A percentile compares a stretch with the other conserved stretches of the same genome.
These are phyloP conservation scores for Neospora caninum DNA, from an alignment of 169 alveolate species.

Conservation along the genomic window DNA sequence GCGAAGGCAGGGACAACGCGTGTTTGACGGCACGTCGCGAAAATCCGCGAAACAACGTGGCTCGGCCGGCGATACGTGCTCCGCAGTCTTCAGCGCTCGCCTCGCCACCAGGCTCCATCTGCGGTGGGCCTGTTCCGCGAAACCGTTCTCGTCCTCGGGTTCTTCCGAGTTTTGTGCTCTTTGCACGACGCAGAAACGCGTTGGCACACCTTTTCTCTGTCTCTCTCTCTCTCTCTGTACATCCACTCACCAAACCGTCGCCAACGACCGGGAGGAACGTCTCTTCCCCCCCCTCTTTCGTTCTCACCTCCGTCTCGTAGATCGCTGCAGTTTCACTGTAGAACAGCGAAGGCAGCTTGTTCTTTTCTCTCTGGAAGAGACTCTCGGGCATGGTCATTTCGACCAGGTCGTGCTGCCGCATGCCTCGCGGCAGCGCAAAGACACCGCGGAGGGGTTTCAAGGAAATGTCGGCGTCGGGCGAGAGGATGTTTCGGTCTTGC, in stretches of 20 bases:
- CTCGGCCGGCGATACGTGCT: too few relatives aligned
- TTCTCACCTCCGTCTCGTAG: conserved; percentile 1
- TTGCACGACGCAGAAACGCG: background rate
- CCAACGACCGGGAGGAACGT: too few relatives aligned
- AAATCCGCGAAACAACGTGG: too few relatives aligned
- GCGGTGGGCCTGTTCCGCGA: too few relatives aligned
- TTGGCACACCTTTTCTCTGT: background rate
- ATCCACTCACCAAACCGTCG: too few relatives aligned
- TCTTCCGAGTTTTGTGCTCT: too few relatives aligned
- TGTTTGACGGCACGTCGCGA: too few relatives aligned
- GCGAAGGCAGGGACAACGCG: too few relatives aligned
- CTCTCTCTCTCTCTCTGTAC: background rate
- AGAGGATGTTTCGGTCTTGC: background rate
- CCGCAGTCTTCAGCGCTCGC: too few relatives aligned
- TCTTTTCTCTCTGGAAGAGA: background rate
- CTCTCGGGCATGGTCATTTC: background rate
- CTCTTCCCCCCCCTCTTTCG: too few relatives aligned
- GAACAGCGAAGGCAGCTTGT: conserved; percentile 4
- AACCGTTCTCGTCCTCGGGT: too few relatives aligned
- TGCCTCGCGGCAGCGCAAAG: conserved; percentile 20
- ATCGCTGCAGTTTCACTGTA: background rate
- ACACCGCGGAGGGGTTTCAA: background rate
- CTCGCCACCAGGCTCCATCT: too few relatives aligned
- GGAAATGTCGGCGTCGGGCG: background rate
- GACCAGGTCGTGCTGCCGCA: background rate